Base-by-base conservation (phyloP, 2,329 filamentous ascomycete genomes). In the Hypoxylon sp. region DNA sequence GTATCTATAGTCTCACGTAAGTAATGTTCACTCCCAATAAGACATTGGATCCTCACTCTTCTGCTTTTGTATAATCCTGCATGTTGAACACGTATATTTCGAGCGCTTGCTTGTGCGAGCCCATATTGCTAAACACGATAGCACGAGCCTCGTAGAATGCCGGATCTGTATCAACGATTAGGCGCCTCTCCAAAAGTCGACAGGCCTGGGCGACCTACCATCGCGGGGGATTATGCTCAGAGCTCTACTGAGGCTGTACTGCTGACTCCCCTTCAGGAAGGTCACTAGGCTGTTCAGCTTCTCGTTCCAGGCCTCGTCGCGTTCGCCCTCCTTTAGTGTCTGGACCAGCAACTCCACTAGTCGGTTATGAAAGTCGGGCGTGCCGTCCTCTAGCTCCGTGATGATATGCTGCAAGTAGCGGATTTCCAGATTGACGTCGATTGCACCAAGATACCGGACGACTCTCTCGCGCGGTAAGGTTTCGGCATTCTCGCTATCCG, bases 41-140 rank as follows among this genome's bases (percentile, higher is more conserved):
- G n/a, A n/a, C 12, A 56, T 24, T 24, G 50, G 26, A 40, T 33
- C 83, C 89, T 66, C 81, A 97, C 90, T 97, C 93, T 85, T 99
- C 96, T 30, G 96, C 96, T 79, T 97, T 98, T 11, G 81, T 82
- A 67, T 92, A 95, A 77, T 97, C 91, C 70, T 91, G 83, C 77
- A 99, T 87, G 77, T 95, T 96, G 80, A 97, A 99, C 26, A 98
- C 95, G 76, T 97, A 99, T 54, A 99, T 97, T 76, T 96, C 91
- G n/a, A 99, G 82, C 0, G 96, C 96, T 79, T 98, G 93, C 75
- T 93, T 94, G 80, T 99, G 94, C 72, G 95, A 91, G 5, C 93
- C 93, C 92, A 98, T 97, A 72, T 96, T 96, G 78, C 93, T 93
- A 38, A 98, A 87, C 18, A 98, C 90, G 45, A 98, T 90, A 5